phyloP scores from a whole-genome alignment of 371 early-diverging fungal genomes.

The Mucor sp. region DNA sequence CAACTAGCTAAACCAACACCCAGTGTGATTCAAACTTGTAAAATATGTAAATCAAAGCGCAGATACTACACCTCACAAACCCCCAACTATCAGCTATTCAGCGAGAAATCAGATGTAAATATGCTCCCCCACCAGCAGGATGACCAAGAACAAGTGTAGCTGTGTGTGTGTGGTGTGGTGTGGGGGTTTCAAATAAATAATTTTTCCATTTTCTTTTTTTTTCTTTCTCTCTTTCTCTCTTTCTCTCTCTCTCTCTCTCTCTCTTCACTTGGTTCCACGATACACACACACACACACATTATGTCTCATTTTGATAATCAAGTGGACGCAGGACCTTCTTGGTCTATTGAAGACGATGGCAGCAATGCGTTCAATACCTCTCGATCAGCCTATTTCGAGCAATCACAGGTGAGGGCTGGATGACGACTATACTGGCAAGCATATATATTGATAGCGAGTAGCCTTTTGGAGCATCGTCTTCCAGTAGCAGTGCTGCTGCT shows the following conservation, averaged over 20 bases:
- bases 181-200: constrained; percentile 1
- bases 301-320: constrained; percentile 3
- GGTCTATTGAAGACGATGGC: constrained; percentile 8
- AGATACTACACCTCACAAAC: constrained; percentile 21
- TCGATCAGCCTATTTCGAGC: background rate
- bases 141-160: background rate
- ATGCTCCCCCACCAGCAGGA: background rate
- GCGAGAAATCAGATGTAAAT: constrained; percentile 11
- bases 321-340: constrained; percentile 6
- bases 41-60: constrained; percentile 27
- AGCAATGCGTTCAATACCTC: background rate
- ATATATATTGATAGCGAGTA: background rate
- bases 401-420: background rate
- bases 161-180: too few species aligned
- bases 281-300: background rate
- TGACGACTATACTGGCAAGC: background rate
- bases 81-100: constrained; percentile 23
- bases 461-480: constrained; percentile 10
- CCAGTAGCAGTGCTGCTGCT: constrained; percentile 3
- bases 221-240: background rate
- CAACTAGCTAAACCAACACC: constrained; percentile 28
- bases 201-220: constrained; percentile 4
- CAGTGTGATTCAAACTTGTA: constrained; percentile 28
- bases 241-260: background rate
- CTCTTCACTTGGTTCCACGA: background rate